Percentiles rank a stretch among this genome's conserved stretches.
phyloP scores from a whole-genome alignment of 2,329 filamentous ascomycete genomes.

The Exophiala sp. region DNA sequence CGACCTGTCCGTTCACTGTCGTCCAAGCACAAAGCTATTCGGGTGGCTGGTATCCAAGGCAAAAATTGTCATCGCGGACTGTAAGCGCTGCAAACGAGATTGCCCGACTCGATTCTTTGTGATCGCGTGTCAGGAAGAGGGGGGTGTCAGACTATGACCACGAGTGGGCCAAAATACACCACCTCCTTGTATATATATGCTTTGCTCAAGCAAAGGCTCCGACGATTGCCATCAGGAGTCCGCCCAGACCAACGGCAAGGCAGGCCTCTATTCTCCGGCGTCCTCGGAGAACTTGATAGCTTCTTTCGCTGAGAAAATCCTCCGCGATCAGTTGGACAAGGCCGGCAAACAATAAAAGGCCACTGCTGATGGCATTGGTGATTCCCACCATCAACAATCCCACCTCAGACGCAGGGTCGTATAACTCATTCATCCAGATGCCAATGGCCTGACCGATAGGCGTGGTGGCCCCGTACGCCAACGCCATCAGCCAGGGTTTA shows the following conservation, averaged over 20 bases:
- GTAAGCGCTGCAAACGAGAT: too few relatives aligned
- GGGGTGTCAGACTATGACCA: too few relatives aligned
- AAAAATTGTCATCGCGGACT: too few relatives aligned
- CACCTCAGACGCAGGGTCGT: constrained; percentile 69
- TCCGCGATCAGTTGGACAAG: constrained; percentile 79
- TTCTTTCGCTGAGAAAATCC: constrained; percentile 67
- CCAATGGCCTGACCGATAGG: constrained; percentile 80
- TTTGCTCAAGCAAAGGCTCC: constrained; percentile 55
- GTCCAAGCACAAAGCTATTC: too few relatives aligned
- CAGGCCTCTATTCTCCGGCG: constrained; percentile 57
- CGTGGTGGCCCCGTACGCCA: constrained; percentile 64
- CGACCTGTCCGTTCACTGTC: too few relatives aligned
- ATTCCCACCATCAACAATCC: constrained; percentile 77
- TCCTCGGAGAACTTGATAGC: constrained; percentile 55
- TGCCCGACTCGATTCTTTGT: too few relatives aligned
- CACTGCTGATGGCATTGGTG: constrained; percentile 80
- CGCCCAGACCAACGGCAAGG: constrained; percentile 54
- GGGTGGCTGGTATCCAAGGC: too few relatives aligned
- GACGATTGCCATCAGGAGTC: constrained; percentile 60
- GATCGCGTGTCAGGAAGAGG: too few relatives aligned
- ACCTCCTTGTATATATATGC: too few relatives aligned
- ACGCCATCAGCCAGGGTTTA: constrained; percentile 66
- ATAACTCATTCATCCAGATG: constrained; percentile 68
- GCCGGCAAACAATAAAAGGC: constrained; percentile 72
- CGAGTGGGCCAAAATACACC: too few relatives aligned